Conservation (phyloP, 495 filamentous ascomycete species). For the Tuber microsphaerosporum region DNA sequence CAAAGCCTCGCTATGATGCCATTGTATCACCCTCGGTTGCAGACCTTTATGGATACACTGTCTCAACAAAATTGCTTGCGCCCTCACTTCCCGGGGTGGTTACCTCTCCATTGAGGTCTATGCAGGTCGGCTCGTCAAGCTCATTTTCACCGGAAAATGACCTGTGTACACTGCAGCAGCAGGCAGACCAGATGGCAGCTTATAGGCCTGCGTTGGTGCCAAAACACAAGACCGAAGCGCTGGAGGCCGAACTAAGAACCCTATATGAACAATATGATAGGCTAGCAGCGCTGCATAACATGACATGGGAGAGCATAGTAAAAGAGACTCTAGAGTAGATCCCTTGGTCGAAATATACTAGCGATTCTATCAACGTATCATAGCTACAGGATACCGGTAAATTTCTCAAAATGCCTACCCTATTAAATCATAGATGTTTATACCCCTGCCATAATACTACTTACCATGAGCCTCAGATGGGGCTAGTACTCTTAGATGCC, state of each 20-base stretch:
- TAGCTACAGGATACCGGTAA: background rate
- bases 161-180: constrained; percentile 20
- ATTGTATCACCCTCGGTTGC: constrained; percentile 24
- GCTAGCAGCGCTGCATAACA: constrained; percentile 32
- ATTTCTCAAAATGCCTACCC: background rate
- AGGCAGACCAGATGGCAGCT: constrained; percentile 27
- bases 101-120: background rate
- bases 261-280: constrained; percentile 39
- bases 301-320: constrained; percentile 36
- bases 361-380: background rate
- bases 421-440: background rate
- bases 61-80: constrained; percentile 11
- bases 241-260: constrained; percentile 32
- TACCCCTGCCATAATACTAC: background rate
- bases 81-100: background rate
- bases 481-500: background rate
- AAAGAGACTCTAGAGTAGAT: constrained; percentile 7
- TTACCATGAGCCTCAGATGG: background rate
- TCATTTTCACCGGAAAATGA: constrained; percentile 24
- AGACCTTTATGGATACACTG: constrained; percentile 17
- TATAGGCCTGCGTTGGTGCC: constrained; percentile 21
- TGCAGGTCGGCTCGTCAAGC: constrained; percentile 5
- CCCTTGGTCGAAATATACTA: background rate
- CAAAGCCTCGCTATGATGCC: constrained; percentile 37
- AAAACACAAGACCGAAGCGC: constrained; percentile 26